Evolutionary conservation across 1,284 basidiomycete species (phyloP), one percentile per base, ranked within the genome.

Genomic region (Wolfiporia cocos): DNA sequence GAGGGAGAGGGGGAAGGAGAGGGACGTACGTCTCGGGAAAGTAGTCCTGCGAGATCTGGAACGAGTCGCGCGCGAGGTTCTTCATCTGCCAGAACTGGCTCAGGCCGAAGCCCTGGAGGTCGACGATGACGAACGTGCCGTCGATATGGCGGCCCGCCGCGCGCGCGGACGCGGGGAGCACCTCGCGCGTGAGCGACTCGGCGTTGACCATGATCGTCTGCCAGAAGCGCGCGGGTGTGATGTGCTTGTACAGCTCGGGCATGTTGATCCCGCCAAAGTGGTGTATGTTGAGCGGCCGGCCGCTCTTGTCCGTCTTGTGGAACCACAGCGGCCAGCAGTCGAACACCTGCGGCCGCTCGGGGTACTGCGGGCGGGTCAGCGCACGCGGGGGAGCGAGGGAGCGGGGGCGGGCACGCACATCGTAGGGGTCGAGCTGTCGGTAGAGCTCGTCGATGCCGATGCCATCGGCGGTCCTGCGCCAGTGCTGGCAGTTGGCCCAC

Each of bases 21-120:
- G 21, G 5, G 28, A 58, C 74, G 47, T 54, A 86, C 83, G 79
- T 80, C 57, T 86, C 83, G 2, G 84, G 83, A 49, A 73, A 85
- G 58, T 82, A 86, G 54, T 84, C 81, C 59, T 86, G 83, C 1
- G 82, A 83, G 38, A 86, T 67, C 51, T 85, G 79, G 60, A 86
- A 82, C 3, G 77, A 75, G 37, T 61, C 63, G 32, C 74, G 67
- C 22, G 71, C 70, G 14, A 86, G 64, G 35, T 67, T 65, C 58
- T 80, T 84, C 67, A 84, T 78, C 53, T 83, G 75, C 83, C 83
- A 86, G 53, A 86, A 86, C 51, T 83, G 77, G 38, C 66, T 62
- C 35, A 85, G 57, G 12, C 82, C 70, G 58, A 86, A 84, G 17
- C 71, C 80, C 54, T 79, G 74, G 37, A 86, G 64, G 53, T 86